Percentiles rank a stretch among this genome's conserved stretches.
Conservation (phyloP, 192 early-diverging fungal genomes). For the Umbelopsis ramanniana region DNA sequence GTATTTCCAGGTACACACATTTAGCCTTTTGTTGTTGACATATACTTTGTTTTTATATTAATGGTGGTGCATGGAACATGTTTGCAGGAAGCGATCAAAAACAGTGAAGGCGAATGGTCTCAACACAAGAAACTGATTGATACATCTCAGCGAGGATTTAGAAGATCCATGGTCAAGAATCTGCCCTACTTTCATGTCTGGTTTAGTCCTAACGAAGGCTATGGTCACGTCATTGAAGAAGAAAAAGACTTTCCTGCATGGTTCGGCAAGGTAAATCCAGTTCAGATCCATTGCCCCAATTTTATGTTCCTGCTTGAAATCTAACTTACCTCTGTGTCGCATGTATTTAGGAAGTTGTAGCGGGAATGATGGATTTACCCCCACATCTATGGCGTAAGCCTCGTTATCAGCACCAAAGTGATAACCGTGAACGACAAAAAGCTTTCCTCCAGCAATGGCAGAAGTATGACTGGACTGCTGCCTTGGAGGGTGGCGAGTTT, state of each 20-base stretch:
- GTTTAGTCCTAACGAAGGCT: slow-evolving; percentile 87
- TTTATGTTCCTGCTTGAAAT: too few relatives aligned
- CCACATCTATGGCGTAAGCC: slow-evolving; percentile 77
- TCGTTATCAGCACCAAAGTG: slow-evolving; percentile 52
- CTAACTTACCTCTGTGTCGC: too few relatives aligned
- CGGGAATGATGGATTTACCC: slow-evolving; percentile 80
- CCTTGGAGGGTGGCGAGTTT: slow-evolving; percentile 46
- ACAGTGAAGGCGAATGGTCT: slow-evolving; percentile 86
- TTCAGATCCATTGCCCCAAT: slow-evolving; percentile 31
- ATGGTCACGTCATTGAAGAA: slow-evolving; percentile 97
- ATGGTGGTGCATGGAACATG: too few relatives aligned
- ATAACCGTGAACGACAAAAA: slow-evolving; percentile 53
- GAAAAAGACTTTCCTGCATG: slow-evolving; percentile 76
- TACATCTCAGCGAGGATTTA: slow-evolving; percentile 73
- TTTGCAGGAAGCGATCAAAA: slow-evolving; percentile 74
- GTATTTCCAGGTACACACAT: slow-evolving; percentile 71
- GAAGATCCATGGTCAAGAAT: slow-evolving; percentile 70
- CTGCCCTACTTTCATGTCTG: slow-evolving; percentile 98
- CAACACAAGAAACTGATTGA: slow-evolving; percentile 82
- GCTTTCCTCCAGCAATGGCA: slow-evolving; percentile 71
- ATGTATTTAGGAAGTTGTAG: slow-evolving; percentile 69
- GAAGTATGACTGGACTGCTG: slow-evolving; percentile 85
- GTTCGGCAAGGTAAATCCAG: slow-evolving; percentile 69
- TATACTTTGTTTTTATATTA: too few relatives aligned
- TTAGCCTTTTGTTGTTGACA: too few relatives aligned